Conservation (phyloP, 768 basidiomycete species). For the Suillus fuscotomentosus region DNA sequence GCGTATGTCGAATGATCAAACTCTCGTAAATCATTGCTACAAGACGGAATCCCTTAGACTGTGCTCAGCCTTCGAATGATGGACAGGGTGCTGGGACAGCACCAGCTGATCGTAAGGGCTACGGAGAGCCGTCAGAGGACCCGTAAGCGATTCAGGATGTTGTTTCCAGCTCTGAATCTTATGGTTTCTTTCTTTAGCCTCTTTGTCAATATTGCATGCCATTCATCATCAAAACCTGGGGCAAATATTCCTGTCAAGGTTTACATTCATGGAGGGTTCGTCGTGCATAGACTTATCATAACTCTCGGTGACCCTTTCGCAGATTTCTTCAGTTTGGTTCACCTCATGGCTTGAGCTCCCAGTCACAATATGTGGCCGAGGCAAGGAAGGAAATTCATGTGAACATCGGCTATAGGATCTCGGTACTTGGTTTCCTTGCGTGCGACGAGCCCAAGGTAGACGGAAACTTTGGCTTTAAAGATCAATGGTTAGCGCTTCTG, state of each 20-base stretch:
- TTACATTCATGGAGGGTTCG: constrained; percentile 77
- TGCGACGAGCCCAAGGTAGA: constrained; percentile 56
- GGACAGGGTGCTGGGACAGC: constrained; percentile 57
- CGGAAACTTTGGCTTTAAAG: constrained; percentile 85
- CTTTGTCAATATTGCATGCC: constrained; percentile 64
- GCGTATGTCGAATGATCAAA: constrained; percentile 37
- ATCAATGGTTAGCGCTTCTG: constrained; percentile 75
- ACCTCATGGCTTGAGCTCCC: constrained; percentile 57
- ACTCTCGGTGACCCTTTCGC: not conserved
- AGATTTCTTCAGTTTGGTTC: constrained; percentile 82
- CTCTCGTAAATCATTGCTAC: not conserved
- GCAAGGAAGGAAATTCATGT: constrained; percentile 71
- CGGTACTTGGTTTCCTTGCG: constrained; percentile 75
- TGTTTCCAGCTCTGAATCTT: not conserved
- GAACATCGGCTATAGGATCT: constrained; percentile 75
- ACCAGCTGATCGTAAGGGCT: constrained; percentile 60
- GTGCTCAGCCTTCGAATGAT: constrained; percentile 60
- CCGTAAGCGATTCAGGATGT: constrained; percentile 43
- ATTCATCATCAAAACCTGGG: constrained; percentile 41
- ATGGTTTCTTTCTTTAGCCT: constrained; percentile 36
- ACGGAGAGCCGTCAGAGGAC: constrained; percentile 68
- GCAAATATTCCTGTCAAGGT: constrained; percentile 62
- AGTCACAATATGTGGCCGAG: constrained; percentile 66
- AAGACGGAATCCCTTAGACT: constrained; percentile 38
- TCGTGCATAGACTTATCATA: not conserved